Evolutionary conservation across 768 basidiomycete genomes (phyloP), one percentile per base, ranked within the genome.

Genomic region (Hortiboletus flavorubellus): DNA sequence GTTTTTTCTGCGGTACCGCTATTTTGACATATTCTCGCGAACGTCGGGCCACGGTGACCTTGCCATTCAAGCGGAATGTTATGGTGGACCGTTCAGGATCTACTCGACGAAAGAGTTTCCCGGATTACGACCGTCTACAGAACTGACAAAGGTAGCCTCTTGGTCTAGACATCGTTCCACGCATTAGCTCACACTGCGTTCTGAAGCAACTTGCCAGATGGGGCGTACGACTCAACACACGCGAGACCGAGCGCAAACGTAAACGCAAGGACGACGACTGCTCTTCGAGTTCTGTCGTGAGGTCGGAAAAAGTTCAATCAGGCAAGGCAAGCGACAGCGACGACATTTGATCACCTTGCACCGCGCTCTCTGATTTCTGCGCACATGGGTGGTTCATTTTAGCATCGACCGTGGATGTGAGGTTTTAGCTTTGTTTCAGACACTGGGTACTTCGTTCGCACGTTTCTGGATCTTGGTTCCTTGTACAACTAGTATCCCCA

Each of bases 101-200:
- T 87, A 85, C 63, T 85, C 85, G 18, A 87, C 88, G 1, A 83
- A 87, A 58, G 84, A 86, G 69, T 89, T 89, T 66, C 88, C 87
- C 1, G 87, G 88, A 2, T 64, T 89, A 38, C 77, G 75, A 34
- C 78, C 85, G 2, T 87, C 87, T 7, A 89, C 87, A 0, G 82
- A 85, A 30, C 70, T 89, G 51, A 88, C 85, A 26, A 86, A 82
- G 78, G 87, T 61, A 33, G 8, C 4, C n/a, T 14, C 37, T 11
- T 5, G 14, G n/a, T 7, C 14, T 39, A 8, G 40, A 40, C 14
- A 2, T 34, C n/a, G 9, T 51, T 10, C 33, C 8, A 5, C 8
- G 12, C 18, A 8, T 33, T 26, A 51, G 46, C 51, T 59, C 42
- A 64, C 9, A n/a, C 6, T n/a, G 9, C 39, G 26, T 50, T 47